Evolutionary conservation across 257 asterid genomes (phyloP).

Genomic region (Rauvolfia tetraphylla): DNA sequence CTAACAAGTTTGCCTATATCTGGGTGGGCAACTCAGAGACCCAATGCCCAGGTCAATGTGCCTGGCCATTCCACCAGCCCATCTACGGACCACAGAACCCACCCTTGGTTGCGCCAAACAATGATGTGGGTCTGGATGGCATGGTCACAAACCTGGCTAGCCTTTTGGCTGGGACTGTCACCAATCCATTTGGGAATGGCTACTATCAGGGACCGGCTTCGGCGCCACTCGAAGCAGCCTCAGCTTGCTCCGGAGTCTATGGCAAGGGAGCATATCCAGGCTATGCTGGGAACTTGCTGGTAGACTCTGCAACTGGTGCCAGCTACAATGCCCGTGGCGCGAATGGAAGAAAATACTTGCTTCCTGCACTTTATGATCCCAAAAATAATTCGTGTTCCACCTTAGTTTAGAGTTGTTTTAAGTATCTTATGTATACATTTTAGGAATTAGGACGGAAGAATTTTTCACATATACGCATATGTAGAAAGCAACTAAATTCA

Average conservation of each 20-base stretch:
- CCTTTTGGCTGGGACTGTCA: conserved; percentile 30
- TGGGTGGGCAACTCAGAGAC: conserved; percentile 39
- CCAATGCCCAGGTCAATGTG: conserved; percentile 45
- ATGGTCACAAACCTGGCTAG: conserved; percentile 37
- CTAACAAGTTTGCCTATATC: conserved; percentile 5
- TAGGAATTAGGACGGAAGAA: not conserved
- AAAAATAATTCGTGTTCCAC: conserved; percentile 13
- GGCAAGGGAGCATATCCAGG: conserved; percentile 41
- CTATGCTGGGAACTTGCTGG: conserved; percentile 34
- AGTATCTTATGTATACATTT: not conserved
- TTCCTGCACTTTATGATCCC: conserved; percentile 44
- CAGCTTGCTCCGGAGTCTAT: conserved; percentile 35
- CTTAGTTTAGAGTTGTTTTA: conserved; percentile 2
- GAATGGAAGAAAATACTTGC: conserved; percentile 30
- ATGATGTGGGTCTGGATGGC: conserved; percentile 37
- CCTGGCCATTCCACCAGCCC: conserved; percentile 44
- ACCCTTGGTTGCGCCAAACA: conserved; percentile 36
- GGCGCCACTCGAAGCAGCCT: conserved; percentile 38
- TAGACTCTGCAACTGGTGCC: conserved; percentile 33
- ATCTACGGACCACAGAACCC: conserved; percentile 34
- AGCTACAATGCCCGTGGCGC: conserved; percentile 38
- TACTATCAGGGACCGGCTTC: conserved; percentile 35
- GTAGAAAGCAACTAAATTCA: not conserved
- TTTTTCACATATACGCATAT: not conserved
- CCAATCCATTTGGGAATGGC: conserved; percentile 35